Conservation (phyloP, 2,329 filamentous ascomycete genomes). For the Nothophaeocryptopus gaeumannii region DNA sequence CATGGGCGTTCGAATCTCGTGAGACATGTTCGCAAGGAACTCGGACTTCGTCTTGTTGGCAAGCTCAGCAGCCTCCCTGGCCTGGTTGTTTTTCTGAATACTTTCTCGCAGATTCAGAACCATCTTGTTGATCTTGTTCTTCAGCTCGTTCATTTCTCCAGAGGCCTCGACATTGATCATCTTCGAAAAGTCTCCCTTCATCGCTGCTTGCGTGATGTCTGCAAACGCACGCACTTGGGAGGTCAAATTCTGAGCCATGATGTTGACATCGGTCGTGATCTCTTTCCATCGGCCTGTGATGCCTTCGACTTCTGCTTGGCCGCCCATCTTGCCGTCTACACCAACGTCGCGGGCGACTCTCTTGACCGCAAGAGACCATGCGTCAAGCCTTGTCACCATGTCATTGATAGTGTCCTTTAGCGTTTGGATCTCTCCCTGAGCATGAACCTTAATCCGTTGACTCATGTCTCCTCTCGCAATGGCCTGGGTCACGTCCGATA, state of each 20-base stretch:
- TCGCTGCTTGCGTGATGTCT: slow-evolving; percentile 96
- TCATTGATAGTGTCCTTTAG: slow-evolving; percentile 97
- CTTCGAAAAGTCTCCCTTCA: slow-evolving; percentile 95
- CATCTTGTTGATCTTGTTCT: slow-evolving; percentile 99
- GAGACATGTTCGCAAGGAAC: slow-evolving; percentile 97
- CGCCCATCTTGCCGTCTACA: slow-evolving; percentile 97
- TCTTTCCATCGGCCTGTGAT: slow-evolving; percentile 96
- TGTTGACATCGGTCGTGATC: slow-evolving; percentile 95
- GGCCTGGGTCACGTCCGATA: slow-evolving; percentile 89
- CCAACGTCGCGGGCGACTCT: slow-evolving; percentile 94
- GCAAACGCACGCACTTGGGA: slow-evolving; percentile 97
- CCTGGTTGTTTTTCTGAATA: slow-evolving; percentile 94
- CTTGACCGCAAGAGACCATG: slow-evolving; percentile 95
- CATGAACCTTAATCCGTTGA: slow-evolving; percentile 91
- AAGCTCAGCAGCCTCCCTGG: slow-evolving; percentile 90
- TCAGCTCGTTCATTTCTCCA: slow-evolving; percentile 98
- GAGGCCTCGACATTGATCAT: slow-evolving; percentile 95
- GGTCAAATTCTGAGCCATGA: slow-evolving; percentile 79
- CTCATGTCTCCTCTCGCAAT: slow-evolving; percentile 96
- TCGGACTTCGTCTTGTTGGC: slow-evolving; percentile 98
- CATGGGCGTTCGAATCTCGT: slow-evolving; percentile 96
- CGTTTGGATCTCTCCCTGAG: slow-evolving; percentile 89
- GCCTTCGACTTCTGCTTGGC: slow-evolving; percentile 89
- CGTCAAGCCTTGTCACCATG: slow-evolving; percentile 93
- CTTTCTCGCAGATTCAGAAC: slow-evolving; percentile 91